A percentile compares a stretch with the other conserved stretches of the same genome.
phyloP scores from a whole-genome alignment of 2,329 filamentous ascomycete genomes.

The Fusarium sp. region DNA sequence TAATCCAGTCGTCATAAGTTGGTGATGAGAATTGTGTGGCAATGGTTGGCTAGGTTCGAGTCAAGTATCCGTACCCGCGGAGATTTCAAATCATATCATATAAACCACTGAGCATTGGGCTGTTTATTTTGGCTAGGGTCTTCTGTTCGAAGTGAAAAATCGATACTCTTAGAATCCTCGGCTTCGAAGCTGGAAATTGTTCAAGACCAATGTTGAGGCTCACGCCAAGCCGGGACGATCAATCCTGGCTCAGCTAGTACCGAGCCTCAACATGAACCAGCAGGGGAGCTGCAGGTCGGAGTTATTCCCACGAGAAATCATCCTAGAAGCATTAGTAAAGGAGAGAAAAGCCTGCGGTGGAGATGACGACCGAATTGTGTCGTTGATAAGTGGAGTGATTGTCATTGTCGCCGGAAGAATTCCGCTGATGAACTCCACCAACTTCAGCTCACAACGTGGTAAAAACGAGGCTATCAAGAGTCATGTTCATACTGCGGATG shows the following conservation, averaged over 20 bases:
- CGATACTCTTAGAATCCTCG: not conserved
- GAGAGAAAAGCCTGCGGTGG: constrained; percentile 23
- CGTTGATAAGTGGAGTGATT: constrained; percentile 25
- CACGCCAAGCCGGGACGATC: constrained; percentile 31
- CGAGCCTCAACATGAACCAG: constrained; percentile 28
- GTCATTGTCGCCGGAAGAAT: constrained; percentile 20
- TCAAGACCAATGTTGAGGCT: constrained; percentile 11
- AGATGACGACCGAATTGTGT: constrained; percentile 21
- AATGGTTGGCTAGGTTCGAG: constrained; percentile 14
- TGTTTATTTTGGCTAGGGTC: not conserved
- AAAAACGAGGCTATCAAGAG: constrained; percentile 17
- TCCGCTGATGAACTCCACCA: constrained; percentile 18
- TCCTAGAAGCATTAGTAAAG: constrained; percentile 13
- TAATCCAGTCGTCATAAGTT: constrained; percentile 26
- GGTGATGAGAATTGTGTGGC: constrained; percentile 27
- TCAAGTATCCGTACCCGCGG: constrained; percentile 8
- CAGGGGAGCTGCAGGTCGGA: constrained; percentile 5
- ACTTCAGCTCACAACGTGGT: constrained; percentile 1
- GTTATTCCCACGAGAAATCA: constrained; percentile 6
- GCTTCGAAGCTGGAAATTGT: not conserved
- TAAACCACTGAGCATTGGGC: not conserved
- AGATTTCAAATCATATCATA: constrained; percentile 16
- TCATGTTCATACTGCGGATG: constrained; percentile 13
- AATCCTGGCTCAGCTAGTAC: constrained; percentile 4
- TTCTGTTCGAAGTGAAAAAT: not conserved